Conservation (phyloP, 1,284 basidiomycete species). For the Marasmius fiardii region DNA sequence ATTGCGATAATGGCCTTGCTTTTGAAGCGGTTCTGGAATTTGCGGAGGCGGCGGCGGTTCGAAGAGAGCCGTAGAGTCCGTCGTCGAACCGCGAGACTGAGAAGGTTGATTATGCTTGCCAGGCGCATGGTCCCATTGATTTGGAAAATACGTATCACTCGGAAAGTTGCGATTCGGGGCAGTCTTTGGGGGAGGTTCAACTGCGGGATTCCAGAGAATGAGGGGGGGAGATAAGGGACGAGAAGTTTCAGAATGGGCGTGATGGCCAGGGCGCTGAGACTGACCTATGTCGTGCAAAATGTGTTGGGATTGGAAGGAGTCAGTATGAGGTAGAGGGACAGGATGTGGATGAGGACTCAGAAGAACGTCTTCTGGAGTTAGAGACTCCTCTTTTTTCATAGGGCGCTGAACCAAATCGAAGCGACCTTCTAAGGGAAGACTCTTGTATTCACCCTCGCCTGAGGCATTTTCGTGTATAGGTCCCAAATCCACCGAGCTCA, state of each 20-base stretch:
- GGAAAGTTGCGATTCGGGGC: constrained; percentile 55
- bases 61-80: constrained; percentile 50
- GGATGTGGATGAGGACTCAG: constrained; percentile 35
- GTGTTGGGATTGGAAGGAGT: background rate
- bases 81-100: constrained; percentile 23
- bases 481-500: constrained; percentile 28
- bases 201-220: constrained; percentile 63
- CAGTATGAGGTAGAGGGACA: constrained; percentile 32
- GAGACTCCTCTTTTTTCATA: constrained; percentile 44
- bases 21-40: constrained; percentile 59
- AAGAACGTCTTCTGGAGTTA: constrained; percentile 51
- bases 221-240: constrained; percentile 61
- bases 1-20: constrained; percentile 61
- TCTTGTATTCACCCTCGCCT: constrained; percentile 71
- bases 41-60: constrained; percentile 49
- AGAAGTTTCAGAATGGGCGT: constrained; percentile 23
- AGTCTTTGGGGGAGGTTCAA: constrained; percentile 69
- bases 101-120: constrained; percentile 30
- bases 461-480: constrained; percentile 17
- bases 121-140: constrained; percentile 64
- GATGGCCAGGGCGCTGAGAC: constrained; percentile 11
- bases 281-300: background rate
- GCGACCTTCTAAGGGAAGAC: constrained; percentile 81
- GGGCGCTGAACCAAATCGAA: constrained; percentile 77
- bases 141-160: constrained; percentile 66